A percentile compares a stretch with the other conserved stretches of the same genome.
Conservation (phyloP, 345 rosid species). For the Alliaria petiolata region DNA sequence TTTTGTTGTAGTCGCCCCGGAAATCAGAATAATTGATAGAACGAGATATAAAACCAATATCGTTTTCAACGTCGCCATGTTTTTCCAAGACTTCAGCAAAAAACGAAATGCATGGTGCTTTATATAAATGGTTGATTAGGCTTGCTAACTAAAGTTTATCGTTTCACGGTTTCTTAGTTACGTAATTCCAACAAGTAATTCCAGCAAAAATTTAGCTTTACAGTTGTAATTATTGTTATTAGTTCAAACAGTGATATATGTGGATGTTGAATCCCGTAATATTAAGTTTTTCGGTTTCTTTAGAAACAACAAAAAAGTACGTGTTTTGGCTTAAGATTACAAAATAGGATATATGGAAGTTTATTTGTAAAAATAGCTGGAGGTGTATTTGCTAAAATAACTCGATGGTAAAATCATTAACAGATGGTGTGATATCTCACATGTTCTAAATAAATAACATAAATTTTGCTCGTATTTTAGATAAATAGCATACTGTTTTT, state of each 20-base stretch:
- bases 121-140: background rate
- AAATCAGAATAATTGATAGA: background rate
- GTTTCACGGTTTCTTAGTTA: background rate
- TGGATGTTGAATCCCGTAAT: too few relatives aligned
- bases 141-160: constrained; percentile 7
- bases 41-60: background rate
- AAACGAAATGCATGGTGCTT: background rate
- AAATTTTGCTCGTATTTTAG: too few relatives aligned
- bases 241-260: too few relatives aligned
- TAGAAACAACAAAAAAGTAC: too few relatives aligned
- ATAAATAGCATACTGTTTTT: too few relatives aligned
- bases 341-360: background rate
- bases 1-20: background rate
- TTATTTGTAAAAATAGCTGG: background rate
- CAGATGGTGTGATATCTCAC: too few relatives aligned
- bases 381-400: too few relatives aligned
- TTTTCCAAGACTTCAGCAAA: background rate
- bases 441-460: too few relatives aligned
- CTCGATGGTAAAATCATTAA: too few relatives aligned
- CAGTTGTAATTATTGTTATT: constrained; percentile 4
- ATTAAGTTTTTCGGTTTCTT: too few relatives aligned
- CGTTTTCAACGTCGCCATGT: background rate
- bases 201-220: background rate
- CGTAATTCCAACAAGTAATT: background rate
- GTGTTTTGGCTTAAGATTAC: background rate